These are phyloP conservation scores for Rhododendron molle DNA, from an alignment of 148 eudicot species.

Conservation along the genomic window DNA sequence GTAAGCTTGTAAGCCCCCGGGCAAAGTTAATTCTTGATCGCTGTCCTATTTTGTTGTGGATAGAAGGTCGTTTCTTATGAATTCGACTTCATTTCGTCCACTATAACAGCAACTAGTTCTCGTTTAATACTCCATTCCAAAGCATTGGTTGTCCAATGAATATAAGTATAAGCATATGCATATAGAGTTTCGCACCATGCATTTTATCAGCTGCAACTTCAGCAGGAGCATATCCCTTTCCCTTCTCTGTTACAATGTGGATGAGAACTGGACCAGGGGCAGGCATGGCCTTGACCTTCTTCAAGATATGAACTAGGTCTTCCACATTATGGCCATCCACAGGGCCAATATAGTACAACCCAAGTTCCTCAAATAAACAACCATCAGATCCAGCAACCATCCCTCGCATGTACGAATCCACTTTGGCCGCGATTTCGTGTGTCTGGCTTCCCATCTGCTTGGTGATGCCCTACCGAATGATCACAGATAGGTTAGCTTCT, in stretches of 20 bases:
- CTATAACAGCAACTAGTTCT: neutral
- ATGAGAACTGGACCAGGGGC: slow-evolving; percentile 35
- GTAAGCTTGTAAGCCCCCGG: neutral
- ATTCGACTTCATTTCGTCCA: neutral
- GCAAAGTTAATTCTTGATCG: neutral
- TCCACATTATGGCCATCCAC: slow-evolving; percentile 37
- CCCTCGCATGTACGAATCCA: slow-evolving; percentile 22
- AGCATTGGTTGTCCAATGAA: neutral
- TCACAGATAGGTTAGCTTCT: too few relatives aligned
- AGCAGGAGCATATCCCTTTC: slow-evolving; percentile 43
- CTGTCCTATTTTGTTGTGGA: neutral
- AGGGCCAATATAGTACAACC: slow-evolving; percentile 37
- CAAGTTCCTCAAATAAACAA: slow-evolving; percentile 38
- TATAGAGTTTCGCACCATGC: slow-evolving; percentile 24
- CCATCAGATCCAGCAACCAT: slow-evolving; percentile 12
- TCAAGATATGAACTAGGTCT: slow-evolving; percentile 28
- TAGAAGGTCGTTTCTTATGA: neutral
- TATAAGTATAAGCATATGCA: neutral
- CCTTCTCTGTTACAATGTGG: slow-evolving; percentile 40
- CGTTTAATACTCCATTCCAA: neutral
- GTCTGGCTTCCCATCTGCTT: slow-evolving; percentile 28
- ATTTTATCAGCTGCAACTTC: slow-evolving; percentile 36
- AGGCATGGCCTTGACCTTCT: slow-evolving; percentile 32
- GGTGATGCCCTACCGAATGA: slow-evolving; percentile 18
- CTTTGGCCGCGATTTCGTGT: slow-evolving; percentile 29